Evolutionary conservation across 2,329 filamentous ascomycete genomes (phyloP).

Genomic region (Proliferodiscus dingleyae): DNA sequence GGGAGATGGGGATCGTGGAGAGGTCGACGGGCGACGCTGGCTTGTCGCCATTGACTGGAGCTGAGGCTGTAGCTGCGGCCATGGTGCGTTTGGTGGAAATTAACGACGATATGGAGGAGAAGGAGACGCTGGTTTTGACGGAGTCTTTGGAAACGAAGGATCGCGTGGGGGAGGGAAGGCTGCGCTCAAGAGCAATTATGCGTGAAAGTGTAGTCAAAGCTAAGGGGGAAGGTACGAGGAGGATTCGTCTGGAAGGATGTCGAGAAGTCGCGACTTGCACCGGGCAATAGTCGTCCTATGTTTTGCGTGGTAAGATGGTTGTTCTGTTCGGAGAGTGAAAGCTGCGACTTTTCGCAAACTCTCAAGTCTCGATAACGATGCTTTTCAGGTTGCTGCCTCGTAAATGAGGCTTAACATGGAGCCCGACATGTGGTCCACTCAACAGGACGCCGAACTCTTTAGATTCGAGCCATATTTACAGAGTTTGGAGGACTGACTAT

Average conservation of each 20-base stretch:
- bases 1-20: constrained; percentile 63
- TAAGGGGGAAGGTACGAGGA: constrained; percentile 5
- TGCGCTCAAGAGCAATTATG: not conserved
- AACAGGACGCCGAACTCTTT: no score
- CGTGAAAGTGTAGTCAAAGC: not conserved
- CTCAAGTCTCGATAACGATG: not conserved
- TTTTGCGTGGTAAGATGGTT: not conserved
- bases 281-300: constrained; percentile 23
- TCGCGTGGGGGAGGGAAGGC: not conserved
- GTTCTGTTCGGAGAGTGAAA: not conserved
- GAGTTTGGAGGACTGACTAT: no score
- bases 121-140: not conserved
- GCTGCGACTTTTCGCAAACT: no score
- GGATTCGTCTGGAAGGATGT: constrained; percentile 5
- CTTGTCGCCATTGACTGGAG: no score
- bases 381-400: not conserved
- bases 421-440: no score
- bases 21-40: constrained; percentile 57
- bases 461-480: no score
- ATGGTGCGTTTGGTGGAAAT: constrained; percentile 17
- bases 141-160: not conserved
- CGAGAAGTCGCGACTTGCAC: constrained; percentile 25
- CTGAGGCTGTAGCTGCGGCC: constrained; percentile 23
- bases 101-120: not conserved
- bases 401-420: not conserved